Evolutionary conservation across 2,329 filamentous ascomycete genomes (phyloP), one percentile per base, ranked within the genome.

Genomic region (Graphiopsis chlorocephala): DNA sequence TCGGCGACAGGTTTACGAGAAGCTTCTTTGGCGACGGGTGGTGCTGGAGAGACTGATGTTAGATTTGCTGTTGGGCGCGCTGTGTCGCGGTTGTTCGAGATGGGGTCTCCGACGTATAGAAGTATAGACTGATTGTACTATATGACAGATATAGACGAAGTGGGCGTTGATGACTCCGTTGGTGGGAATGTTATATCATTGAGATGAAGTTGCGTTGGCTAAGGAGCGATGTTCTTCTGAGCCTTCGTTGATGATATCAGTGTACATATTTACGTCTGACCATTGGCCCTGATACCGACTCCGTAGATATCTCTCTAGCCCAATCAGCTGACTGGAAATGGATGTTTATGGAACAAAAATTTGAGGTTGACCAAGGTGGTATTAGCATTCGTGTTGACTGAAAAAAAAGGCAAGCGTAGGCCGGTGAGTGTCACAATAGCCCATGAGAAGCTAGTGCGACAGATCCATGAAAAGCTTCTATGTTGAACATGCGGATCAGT

Each of bases 41-140:
- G 72, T 42, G 72, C 72, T 12, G 72, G 72, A 5, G 72, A 73
- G 57, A 72, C 72, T 1, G 72, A 73, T 68, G 72, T 73, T 12
- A 66, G 70, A 2, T 73, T 73, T 50, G 72, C 72, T 15, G 67
- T 73, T 12, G 72, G 70, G 2, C 66, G 72, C 25, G 72, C 72
- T 4, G 68, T 73, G 2, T 72, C 70, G 1, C 64, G 72, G 23
- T 50, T 73, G 14, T 69, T 70, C 53, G 72, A 73, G 65, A 73
- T 73, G 72, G 71, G 72, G 0, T 71, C 70, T n/a, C 50, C 28
- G 15, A 53, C 12, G 26, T 53, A 53, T 53, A 53, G 50, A 53
- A 53, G n/a, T 29, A 28, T 31, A 29, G 50, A 53, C 11, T 53
- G 26, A 53, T n/a, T 14, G 17, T 7, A 28, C 8, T 50, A 7